Evolutionary conservation across 148 eudicot species (phyloP), one percentile per base, ranked within the genome.

Genomic region (Vaccinium corymbosum): DNA sequence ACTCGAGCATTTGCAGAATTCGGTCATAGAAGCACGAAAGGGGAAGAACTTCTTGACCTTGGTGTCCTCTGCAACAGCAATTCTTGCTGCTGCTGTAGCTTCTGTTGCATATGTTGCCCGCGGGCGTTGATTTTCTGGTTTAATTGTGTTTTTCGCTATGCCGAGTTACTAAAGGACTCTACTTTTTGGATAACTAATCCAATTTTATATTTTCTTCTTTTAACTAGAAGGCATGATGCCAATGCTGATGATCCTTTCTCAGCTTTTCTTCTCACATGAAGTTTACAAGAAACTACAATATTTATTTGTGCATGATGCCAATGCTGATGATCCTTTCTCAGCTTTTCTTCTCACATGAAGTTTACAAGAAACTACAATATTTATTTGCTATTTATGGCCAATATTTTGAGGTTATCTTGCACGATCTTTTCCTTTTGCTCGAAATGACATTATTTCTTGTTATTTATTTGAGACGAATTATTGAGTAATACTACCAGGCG

Each of bases 71-170:
- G 98, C 93, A 1, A 90, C 98, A 46, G 91, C 98, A 4, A 53
- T 94, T 79, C 68, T 94, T 19, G 99, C 98, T 77, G 98, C 95
- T 25, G 90, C 98, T 75, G 94, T 94, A 42, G 90, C 90, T 84
- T 92, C 95, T 12, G 87, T 89, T 84, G 98, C 94, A 61, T 97
- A 91, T 85, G 91, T 89, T 76, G 85, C 89, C 48, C 93, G 89
- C 9, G 88, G 84, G 62, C 95, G 87, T 52, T 89, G 82, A 86
- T 72, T 72, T 38, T 32, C 42, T 1, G 49, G 49, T 71, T 72
- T 9, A 72, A 72, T 6, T 72, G 4, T 9, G 16, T 32, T 16
- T 32, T 32, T 71, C 20, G 22, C 20, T 15, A 35, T 38, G 76
- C 49, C 35, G 19, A 32, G 20, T 27, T 29, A 72, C 76, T 35